Conservation (phyloP, 257 asterid species). For the Salvia hispanica region DNA sequence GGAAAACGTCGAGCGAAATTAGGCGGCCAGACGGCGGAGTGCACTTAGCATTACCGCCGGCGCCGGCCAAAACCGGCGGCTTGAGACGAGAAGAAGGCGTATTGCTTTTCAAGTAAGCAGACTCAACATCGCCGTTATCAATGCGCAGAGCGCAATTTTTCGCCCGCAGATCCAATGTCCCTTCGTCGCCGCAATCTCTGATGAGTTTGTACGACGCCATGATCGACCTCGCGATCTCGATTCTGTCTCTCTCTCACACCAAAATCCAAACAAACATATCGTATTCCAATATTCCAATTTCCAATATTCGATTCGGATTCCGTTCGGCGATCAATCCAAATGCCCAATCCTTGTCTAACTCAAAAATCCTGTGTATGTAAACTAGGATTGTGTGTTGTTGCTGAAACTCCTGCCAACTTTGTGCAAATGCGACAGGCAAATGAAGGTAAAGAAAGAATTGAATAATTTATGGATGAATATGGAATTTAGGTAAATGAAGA, state of each 20-base stretch:
- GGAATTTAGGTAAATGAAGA: neutral
- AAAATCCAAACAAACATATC: neutral
- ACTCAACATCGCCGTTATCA: conserved; percentile 35
- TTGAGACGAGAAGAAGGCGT: conserved; percentile 29
- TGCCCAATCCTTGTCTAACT: neutral
- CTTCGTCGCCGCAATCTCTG: conserved; percentile 27
- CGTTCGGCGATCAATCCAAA: neutral
- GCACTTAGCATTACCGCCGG: conserved; percentile 13
- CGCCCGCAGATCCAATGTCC: conserved; percentile 29
- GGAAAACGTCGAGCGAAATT: conserved; percentile 60
- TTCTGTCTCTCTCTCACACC: neutral
- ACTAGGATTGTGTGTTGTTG: neutral
- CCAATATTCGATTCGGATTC: neutral
- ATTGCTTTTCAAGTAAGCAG: conserved; percentile 29
- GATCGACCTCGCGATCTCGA: conserved; percentile 7
- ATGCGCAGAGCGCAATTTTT: conserved; percentile 34
- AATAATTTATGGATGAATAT: neutral
- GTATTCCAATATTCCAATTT: no score
- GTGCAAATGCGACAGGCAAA: neutral
- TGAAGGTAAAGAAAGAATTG: neutral
- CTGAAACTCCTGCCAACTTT: conserved; percentile 4
- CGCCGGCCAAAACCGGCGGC: neutral
- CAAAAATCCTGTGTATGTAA: neutral
- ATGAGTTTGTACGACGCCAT: conserved; percentile 54
- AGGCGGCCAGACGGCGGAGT: conserved; percentile 42